Base-by-base conservation (phyloP, 306 rosid genomes). In the Quercus alba region DNA sequence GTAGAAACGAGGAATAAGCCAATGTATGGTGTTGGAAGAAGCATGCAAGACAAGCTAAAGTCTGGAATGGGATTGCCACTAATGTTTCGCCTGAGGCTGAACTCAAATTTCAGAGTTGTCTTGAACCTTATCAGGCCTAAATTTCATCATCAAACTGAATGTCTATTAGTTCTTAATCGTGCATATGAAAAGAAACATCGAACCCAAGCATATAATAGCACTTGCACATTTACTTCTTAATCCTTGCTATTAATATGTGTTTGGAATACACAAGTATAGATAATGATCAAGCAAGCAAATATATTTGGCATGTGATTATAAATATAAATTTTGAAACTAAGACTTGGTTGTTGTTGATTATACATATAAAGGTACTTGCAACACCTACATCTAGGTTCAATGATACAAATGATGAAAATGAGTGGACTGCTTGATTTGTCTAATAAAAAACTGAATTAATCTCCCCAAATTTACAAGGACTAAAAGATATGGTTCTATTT, bases 1-100 rank as follows among this genome's bases (percentile, higher is more conserved):
- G 80, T 88, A 54, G 96, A 91, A 57, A 84, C 84, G 18, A 89
- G 78, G 80, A 88, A 87, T 52, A 95, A 84, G 87, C 71, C 88
- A 0, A 80, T 95, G 94, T 95, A 95, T 67, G 99, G 99, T n/a
- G 96, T 96, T 5, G 98, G 99, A 72, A 85, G 97, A 75, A 87
- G 82, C 81, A 95, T 95, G 98, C 86, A 93, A 33, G 99, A 91
- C 74, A 79, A 84, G 93, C 75, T 93, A 4, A 88, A 89, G 25
- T 95, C 97, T 4, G 90, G 85, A 67, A 82, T 62, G 23, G 96
- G 99, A 26, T 80, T 93, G 79, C 86, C 94, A 2, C 63, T 95
- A 30, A 25, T 63, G 17, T 67, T 90, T 55, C 73, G 75, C 12
- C 77, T 91, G 31, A 81, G 33, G 0, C 20, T 93, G 10, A 75